These are phyloP conservation scores for Agapanthus africanus DNA, from an alignment of 106 monocot species.

Conservation along the genomic window DNA sequence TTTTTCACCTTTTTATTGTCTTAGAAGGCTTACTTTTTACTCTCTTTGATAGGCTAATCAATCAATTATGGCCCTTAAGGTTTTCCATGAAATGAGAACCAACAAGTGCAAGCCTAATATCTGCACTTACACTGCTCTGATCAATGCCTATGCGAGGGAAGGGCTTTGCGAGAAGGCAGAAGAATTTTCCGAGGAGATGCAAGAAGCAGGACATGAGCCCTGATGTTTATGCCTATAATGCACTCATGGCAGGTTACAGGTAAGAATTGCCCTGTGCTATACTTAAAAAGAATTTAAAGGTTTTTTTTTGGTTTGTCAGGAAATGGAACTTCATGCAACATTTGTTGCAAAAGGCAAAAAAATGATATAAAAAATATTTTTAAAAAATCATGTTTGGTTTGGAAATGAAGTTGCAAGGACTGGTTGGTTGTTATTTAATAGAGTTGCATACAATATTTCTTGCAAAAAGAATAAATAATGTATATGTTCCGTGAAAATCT, in stretches of 20 bases:
- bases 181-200: slow-evolving; percentile 75
- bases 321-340: no score
- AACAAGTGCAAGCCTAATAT: slow-evolving; percentile 74
- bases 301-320: no score
- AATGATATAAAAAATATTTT: no score
- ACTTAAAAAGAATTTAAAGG: no score
- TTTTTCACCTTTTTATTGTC: background rate
- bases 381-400: no score
- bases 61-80: slow-evolving; percentile 52
- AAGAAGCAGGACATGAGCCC: slow-evolving; percentile 70
- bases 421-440: no score
- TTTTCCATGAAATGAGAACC: slow-evolving; percentile 78
- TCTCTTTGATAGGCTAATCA: slow-evolving; percentile 50
- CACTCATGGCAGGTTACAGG: slow-evolving; percentile 96
- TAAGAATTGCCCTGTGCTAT: slow-evolving; percentile 21
- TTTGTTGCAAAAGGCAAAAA: no score
- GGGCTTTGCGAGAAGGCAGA: slow-evolving; percentile 88
- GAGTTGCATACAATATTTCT: no score
- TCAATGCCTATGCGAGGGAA: slow-evolving; percentile 87
- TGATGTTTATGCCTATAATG: slow-evolving; percentile 94
- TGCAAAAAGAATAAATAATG: no score
- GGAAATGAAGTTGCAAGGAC: no score
- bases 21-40: background rate
- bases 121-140: slow-evolving; percentile 86
- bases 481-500: no score